Base-by-base conservation (phyloP, 192 early-diverging fungal genomes). In the Obelidium mucronatum region DNA sequence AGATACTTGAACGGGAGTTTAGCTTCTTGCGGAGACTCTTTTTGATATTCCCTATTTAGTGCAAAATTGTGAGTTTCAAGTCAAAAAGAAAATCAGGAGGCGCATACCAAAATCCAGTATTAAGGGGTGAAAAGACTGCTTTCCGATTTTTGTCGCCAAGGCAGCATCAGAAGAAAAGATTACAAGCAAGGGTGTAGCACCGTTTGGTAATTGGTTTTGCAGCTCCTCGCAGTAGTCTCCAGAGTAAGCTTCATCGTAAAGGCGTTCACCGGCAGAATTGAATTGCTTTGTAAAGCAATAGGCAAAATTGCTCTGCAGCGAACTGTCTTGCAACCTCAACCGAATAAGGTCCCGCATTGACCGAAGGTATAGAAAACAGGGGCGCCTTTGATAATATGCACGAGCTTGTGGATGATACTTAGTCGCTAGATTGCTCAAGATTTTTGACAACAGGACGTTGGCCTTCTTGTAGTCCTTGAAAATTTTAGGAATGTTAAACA, bases 101-200 rank as follows among this genome's bases (percentile, higher is more conserved):
- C n/a, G n/a, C n/a, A n/a, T n/a, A 5, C 42, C 42, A 44, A 44
- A 44, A 17, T 5, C 17, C 42, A 44, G 5, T 44, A 44, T 44
- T 17, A 44, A 11, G 42, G 42, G 42, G 17, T 44, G 42, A 44
- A 44, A 44, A 5, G 56, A 59, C 24, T 59, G 56, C 56, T 59
- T 59, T 30, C 56, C 56, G 24, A 59, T 24, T 24, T 59, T 59
- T 13, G 56, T 59, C 31, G 56, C 56, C 8, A 59, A n/a, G n/a
- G 56, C 56, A 59, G 56, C 56, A 59, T 59, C 56, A 59, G 56
- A 59, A 13, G 8, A 4, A 30, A 59, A 59, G 5, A 13, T 59
- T 33, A 59, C 5, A 5, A 59, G 56, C 5, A 59, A 24, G 4
- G 31, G 56, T 30, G 56, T 59, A 5, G 8, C n/a, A 5, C 56